Percentiles rank a stretch among this genome's conserved stretches.
Evolutionary conservation across 169 alveolate species (phyloP).

Genomic region (Cardiosporidium cionae): DNA sequence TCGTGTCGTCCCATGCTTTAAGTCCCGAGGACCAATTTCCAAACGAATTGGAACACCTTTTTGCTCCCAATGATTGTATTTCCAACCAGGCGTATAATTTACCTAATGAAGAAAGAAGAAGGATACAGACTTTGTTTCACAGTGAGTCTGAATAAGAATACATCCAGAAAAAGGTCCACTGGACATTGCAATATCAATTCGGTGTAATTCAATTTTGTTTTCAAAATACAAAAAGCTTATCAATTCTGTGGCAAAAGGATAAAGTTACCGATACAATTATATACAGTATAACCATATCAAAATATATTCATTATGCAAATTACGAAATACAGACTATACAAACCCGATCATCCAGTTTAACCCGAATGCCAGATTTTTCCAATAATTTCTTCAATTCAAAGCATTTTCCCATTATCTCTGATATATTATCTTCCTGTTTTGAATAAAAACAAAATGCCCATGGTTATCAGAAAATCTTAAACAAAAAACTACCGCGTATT

Average conservation of each 20-base stretch:
- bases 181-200: not conserved
- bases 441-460: not conserved
- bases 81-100: slow-evolving; percentile 98
- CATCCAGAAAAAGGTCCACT: not conserved
- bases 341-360: slow-evolving; percentile 35
- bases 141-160: too few species aligned
- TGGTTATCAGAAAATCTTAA: too few species aligned
- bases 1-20: slow-evolving; percentile 67
- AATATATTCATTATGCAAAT: not conserved
- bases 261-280: not conserved
- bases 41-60: slow-evolving; percentile 98
- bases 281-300: not conserved
- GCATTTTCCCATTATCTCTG: slow-evolving; percentile 38
- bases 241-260: not conserved
- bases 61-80: slow-evolving; percentile 98
- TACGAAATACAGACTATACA: not conserved
- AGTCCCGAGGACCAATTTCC: slow-evolving; percentile 96
- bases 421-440: slow-evolving; percentile 28
- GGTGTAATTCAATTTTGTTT: not conserved
- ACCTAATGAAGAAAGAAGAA: slow-evolving; percentile 80
- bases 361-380: slow-evolving; percentile 41
- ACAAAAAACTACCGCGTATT: too few species aligned
- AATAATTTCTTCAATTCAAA: slow-evolving; percentile 16
- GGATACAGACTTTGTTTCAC: too few species aligned
- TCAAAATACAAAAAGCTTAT: not conserved